These are phyloP conservation scores for Novymonas esmeraldas DNA, from an alignment of 208 protist species.

Conservation along the genomic window DNA sequence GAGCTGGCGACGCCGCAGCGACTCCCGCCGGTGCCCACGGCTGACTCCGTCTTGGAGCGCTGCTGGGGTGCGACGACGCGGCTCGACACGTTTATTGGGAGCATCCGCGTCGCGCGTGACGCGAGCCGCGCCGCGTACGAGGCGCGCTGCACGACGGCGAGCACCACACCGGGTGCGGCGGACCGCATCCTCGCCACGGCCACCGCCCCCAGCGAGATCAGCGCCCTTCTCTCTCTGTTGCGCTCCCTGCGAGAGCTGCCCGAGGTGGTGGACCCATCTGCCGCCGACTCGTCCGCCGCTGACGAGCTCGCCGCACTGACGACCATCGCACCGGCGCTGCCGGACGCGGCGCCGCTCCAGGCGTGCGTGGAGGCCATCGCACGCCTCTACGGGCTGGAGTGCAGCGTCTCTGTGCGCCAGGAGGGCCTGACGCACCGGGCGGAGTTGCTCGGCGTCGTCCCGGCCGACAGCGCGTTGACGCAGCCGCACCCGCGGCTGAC, in stretches of 20 bases:
- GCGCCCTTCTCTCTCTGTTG: slow-evolving; percentile 8
- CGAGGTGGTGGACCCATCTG: background rate
- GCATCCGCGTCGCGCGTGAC: slow-evolving; percentile 10
- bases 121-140: slow-evolving; percentile 10
- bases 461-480: slow-evolving; percentile 13
- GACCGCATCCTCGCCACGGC: slow-evolving; percentile 9
- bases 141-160: background rate
- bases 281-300: background rate
- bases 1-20: slow-evolving; percentile 7
- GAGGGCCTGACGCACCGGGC: slow-evolving; percentile 10
- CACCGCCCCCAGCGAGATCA: slow-evolving; percentile 21
- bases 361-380: slow-evolving; percentile 15
- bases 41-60: slow-evolving; percentile 9
- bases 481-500: background rate
- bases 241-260: slow-evolving; percentile 1
- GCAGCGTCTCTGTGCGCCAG: slow-evolving; percentile 13
- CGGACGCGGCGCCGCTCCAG: slow-evolving; percentile 25
- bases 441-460: slow-evolving; percentile 28
- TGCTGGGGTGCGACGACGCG: slow-evolving; percentile 9
- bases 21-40: background rate
- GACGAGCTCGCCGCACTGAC: background rate
- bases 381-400: slow-evolving; percentile 33
- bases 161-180: background rate
- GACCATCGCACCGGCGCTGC: slow-evolving; percentile 7
- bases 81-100: background rate